A percentile compares a stretch with the other conserved stretches of the same genome.
These are phyloP conservation scores for Boletellus emodensis DNA, from an alignment of 768 basidiomycete species.

Conservation along the genomic window DNA sequence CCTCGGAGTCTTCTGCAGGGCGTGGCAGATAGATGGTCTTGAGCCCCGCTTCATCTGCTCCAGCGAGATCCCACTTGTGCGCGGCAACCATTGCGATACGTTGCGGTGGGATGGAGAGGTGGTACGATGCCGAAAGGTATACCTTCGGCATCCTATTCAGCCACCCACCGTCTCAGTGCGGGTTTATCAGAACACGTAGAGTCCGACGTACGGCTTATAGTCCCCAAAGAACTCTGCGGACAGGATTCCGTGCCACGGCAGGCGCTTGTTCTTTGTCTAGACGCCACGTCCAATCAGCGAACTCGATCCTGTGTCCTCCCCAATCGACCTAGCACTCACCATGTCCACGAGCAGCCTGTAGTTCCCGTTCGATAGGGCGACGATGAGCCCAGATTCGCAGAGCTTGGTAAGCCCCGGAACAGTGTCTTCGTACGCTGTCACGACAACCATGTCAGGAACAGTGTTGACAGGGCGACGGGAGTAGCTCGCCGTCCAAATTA, in stretches of 20 bases:
- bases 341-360: constrained; percentile 57
- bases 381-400: constrained; percentile 48
- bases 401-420: constrained; percentile 45
- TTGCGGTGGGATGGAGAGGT: constrained; percentile 43
- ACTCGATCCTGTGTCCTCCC: not conserved
- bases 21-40: constrained; percentile 58
- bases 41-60: constrained; percentile 49
- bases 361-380: constrained; percentile 62
- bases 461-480: no score
- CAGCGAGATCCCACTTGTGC: constrained; percentile 54
- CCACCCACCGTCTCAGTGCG: not conserved
- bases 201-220: constrained; percentile 58
- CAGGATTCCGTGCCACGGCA: constrained; percentile 64
- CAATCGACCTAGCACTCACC: constrained; percentile 31
- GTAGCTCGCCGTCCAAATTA: constrained; percentile 43
- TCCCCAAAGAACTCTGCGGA: constrained; percentile 57
- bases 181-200: not conserved
- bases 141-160: constrained; percentile 38
- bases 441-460: constrained; percentile 32
- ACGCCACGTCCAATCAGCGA: not conserved
- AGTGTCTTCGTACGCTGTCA: constrained; percentile 57
- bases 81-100: constrained; percentile 64
- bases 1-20: constrained; percentile 39
- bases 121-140: constrained; percentile 46
- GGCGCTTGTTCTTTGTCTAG: constrained; percentile 56